Evolutionary conservation across 2,329 filamentous ascomycete genomes (phyloP).

Genomic region (Alternaria gansuensis): DNA sequence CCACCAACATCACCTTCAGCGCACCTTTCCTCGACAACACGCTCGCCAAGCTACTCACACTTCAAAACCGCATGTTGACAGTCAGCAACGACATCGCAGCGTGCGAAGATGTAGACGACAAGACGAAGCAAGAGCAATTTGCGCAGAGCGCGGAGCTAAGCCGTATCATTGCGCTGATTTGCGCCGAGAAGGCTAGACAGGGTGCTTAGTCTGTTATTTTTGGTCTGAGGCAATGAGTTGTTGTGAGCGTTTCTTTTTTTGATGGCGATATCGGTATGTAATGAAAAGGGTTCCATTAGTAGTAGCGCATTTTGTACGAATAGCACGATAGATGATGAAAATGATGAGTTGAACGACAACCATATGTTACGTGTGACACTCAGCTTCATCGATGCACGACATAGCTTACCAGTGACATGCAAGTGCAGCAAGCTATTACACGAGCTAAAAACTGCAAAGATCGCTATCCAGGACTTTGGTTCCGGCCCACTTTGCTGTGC

Average conservation of each 20-base stretch:
- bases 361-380: not conserved
- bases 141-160: conserved; percentile 60
- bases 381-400: not conserved
- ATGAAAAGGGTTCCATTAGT: not conserved
- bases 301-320: conserved; percentile 17
- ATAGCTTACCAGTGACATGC: not conserved
- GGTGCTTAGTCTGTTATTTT: conserved; percentile 39
- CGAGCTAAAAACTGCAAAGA: conserved; percentile 16
- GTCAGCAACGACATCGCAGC: conserved; percentile 59
- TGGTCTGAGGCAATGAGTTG: not conserved
- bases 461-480: conserved; percentile 16
- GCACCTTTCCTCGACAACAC: conserved; percentile 64
- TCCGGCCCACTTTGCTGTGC: conserved; percentile 18
- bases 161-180: conserved; percentile 61
- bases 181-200: conserved; percentile 62
- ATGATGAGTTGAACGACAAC: not conserved
- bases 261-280: not conserved
- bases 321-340: conserved; percentile 5
- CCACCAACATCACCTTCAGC: conserved; percentile 59
- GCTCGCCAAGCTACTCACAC: conserved; percentile 59
- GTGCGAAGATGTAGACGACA: conserved; percentile 57
- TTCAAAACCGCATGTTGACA: conserved; percentile 62
- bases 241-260: not conserved
- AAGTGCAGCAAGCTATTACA: not conserved
- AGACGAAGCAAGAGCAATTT: conserved; percentile 60